Evolutionary conservation across 495 filamentous ascomycete species (phyloP).

Genomic region (Pyronema domesticum): DNA sequence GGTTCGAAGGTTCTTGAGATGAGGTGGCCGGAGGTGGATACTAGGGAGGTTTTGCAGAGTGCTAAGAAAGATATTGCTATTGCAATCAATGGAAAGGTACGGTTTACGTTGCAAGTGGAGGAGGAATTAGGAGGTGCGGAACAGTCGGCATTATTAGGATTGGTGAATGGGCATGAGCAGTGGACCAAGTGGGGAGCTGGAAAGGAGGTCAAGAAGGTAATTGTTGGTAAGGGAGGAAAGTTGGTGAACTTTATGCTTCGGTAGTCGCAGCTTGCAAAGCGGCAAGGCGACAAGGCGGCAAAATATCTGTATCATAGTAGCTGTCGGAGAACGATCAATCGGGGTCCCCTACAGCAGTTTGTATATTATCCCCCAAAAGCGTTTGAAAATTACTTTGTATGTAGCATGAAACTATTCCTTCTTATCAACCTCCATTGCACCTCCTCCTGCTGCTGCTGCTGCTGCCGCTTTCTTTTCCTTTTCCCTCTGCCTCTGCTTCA

Average conservation of each 20-base stretch:
- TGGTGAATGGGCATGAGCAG: constrained; percentile 27
- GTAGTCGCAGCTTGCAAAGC: not conserved
- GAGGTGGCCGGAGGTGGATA: constrained; percentile 12
- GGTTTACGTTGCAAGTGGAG: constrained; percentile 42
- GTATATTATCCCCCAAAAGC: no score
- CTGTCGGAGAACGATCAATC: no score
- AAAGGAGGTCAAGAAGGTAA: constrained; percentile 31
- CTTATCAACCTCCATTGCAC: not conserved
- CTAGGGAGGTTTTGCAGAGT: constrained; percentile 7
- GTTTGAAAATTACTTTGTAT: no score
- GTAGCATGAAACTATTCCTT: no score
- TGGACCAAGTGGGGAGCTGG: constrained; percentile 23
- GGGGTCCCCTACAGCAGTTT: no score
- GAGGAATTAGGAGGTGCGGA: constrained; percentile 24
- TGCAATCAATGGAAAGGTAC: constrained; percentile 58
- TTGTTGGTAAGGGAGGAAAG: constrained; percentile 35
- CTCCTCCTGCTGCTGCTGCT: not conserved
- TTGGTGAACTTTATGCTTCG: constrained; percentile 40
- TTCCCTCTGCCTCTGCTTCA: not conserved
- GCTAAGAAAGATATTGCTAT: constrained; percentile 35
- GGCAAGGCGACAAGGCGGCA: no score
- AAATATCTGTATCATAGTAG: no score
- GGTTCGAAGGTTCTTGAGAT: constrained; percentile 6
- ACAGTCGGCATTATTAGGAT: constrained; percentile 28
- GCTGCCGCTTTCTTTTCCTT: constrained; percentile 1